Evolutionary conservation across 2,329 filamentous ascomycete genomes (phyloP).

Genomic region (Fusarium irregulare): DNA sequence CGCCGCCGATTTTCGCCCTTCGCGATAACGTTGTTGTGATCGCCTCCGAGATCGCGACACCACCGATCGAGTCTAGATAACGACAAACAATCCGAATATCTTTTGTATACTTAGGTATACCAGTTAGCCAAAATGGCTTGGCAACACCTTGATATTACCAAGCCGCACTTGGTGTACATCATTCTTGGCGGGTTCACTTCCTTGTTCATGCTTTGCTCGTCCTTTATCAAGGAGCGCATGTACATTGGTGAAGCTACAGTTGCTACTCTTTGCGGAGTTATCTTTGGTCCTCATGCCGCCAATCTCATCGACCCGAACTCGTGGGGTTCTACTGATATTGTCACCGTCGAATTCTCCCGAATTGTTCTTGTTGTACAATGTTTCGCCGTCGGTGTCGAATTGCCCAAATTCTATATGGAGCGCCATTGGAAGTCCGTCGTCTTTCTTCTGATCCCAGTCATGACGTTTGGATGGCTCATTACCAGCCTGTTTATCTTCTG

Average conservation of each 20-base stretch:
- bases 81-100: conserved; percentile 18
- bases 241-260: conserved; percentile 99
- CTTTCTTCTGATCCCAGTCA: conserved; percentile 90
- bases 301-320: conserved; percentile 79
- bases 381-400: conserved; percentile 89
- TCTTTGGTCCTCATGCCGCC: conserved; percentile 87
- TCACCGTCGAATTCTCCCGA: conserved; percentile 89
- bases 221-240: conserved; percentile 96
- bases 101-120: conserved; percentile 13
- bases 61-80: conserved; percentile 9
- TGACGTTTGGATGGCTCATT: conserved; percentile 95
- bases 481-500: conserved; percentile 96
- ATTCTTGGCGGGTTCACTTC: conserved; percentile 98
- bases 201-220: conserved; percentile 97
- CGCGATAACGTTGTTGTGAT: conserved; percentile 28
- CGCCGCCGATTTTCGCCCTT: conserved; percentile 33
- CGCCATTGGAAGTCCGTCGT: conserved; percentile 94
- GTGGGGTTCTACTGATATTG: conserved; percentile 87
- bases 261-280: conserved; percentile 86
- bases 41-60: conserved; percentile 33
- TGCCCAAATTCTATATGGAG: conserved; percentile 97
- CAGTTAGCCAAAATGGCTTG: conserved; percentile 70
- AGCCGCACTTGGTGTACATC: conserved; percentile 97
- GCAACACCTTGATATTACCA: conserved; percentile 86
- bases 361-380: conserved; percentile 92